Base-by-base conservation (phyloP, 2,329 filamentous ascomycete species). In the Chaetomium olivaceum region DNA sequence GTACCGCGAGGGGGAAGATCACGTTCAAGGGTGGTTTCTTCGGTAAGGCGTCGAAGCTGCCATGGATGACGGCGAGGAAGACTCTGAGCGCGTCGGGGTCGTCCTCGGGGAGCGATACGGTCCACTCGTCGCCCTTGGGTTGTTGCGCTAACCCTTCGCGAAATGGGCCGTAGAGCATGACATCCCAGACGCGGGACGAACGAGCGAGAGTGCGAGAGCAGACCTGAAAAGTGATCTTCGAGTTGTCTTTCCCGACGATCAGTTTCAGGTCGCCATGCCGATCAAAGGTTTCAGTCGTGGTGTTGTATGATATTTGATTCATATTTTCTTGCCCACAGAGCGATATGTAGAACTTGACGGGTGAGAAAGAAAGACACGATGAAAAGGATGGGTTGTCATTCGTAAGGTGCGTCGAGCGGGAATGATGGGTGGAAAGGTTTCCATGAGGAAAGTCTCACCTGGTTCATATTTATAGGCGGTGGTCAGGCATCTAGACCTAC, bases 161-260 rank as follows among this genome's bases (percentile, higher is more conserved):
- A 3, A 21, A 48, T 4, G 57, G n/a, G 7, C 54, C 36, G 29
- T 50, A 58, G 1, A 56, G 19, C 48, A 52, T 27, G 12, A 4
- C 16, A 8, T 61, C 66, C 6, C 66, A 58, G 12, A 23, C 27
- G 0, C 23, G 27, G 2, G 68, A 64, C 0, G 59, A 52, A 2
- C 68, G 63, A 14, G 58, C 25, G 4, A 69, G 21, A 21, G 66
- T 58, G 2, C 66, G 54, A 2, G 66, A 66, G 61, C 62, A 68
- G 21, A 66, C 63, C 5, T 52, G 66, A 27, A 69, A 69, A 12
- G 27, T 25, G 14, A 51, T 29, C 16, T 23, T 31, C 46, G 46
- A 48, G n/a, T 51, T 16, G 12, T 65, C 52, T 4, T 29, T 11
- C 7, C 65, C 62, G 25, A 63, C 58, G 16, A 57, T 29, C 3